A percentile compares a stretch with the other conserved stretches of the same genome.
phyloP scores from a whole-genome alignment of 768 basidiomycete species.

The Panaeolus papilionaceus region DNA sequence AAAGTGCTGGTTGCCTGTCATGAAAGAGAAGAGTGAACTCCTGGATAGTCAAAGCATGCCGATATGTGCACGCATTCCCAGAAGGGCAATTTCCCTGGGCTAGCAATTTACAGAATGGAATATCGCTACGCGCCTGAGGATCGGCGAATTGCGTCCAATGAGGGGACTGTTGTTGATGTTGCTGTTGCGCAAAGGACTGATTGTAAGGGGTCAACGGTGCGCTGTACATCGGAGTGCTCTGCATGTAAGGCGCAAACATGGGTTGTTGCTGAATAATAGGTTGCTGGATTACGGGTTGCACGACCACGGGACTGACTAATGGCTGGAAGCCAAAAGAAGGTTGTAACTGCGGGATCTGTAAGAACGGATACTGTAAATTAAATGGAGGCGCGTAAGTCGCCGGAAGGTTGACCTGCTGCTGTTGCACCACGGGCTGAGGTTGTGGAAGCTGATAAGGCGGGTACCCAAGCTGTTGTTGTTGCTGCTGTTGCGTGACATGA shows the following conservation, averaged over 20 bases:
- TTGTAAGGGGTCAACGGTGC: not conserved
- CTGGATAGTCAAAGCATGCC: conserved; percentile 46
- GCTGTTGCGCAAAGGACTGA: not conserved
- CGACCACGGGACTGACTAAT: not conserved
- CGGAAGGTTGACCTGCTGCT: conserved; percentile 5
- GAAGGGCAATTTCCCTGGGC: conserved; percentile 42
- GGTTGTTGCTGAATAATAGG: not conserved
- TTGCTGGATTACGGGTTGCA: conserved; percentile 6
- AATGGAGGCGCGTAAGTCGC: not conserved
- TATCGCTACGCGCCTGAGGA: conserved; percentile 37
- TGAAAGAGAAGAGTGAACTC: conserved; percentile 47
- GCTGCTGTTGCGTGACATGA: not conserved
- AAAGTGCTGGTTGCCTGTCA: conserved; percentile 43
- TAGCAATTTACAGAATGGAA: conserved; percentile 47
- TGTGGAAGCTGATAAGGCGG: not conserved
- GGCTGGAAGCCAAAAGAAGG: not conserved
- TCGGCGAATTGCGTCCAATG: conserved; percentile 54
- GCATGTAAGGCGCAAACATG: not conserved
- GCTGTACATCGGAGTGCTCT: not conserved
- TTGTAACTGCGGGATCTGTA: conserved; percentile 2
- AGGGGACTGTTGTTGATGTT: conserved; percentile 20
- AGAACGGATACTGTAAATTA: conserved; percentile 9
- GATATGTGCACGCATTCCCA: conserved; percentile 41
- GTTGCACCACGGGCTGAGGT: not conserved
- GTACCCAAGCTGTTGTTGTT: not conserved